Evolutionary conservation across 495 filamentous ascomycete species (phyloP).

Genomic region (Cairneyella variabilis): DNA sequence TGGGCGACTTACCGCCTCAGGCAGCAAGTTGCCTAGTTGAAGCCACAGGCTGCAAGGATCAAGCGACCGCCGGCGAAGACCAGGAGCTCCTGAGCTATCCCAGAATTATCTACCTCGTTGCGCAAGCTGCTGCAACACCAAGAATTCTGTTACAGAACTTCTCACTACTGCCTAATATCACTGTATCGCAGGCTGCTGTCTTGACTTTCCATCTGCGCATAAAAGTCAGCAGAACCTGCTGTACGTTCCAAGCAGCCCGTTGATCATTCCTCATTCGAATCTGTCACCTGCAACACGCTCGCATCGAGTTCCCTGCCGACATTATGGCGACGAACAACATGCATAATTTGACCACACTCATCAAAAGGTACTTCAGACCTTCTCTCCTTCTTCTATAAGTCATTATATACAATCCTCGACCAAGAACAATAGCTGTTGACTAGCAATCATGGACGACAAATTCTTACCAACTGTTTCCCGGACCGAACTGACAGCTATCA

Average conservation of each 20-base stretch:
- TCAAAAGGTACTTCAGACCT: conserved; percentile 75
- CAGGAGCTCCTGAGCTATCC: background rate
- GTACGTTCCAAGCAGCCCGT: conserved; percentile 1
- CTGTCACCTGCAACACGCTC: conserved; percentile 13
- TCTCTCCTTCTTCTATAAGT: conserved; percentile 6
- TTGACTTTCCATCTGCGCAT: no score
- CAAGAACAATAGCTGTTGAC: background rate
- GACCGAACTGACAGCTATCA: conserved; percentile 38
- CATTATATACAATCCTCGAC: background rate
- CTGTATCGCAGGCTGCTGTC: no score
- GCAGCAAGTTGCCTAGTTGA: no score
- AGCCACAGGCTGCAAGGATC: no score
- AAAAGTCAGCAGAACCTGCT: background rate
- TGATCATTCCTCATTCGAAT: conserved; percentile 16
- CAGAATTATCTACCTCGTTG: background rate
- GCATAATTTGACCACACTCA: conserved; percentile 94
- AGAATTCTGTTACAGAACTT: background rate
- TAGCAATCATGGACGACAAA: conserved; percentile 22
- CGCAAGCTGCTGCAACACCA: background rate
- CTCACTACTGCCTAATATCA: background rate
- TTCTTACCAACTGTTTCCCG: conserved; percentile 18
- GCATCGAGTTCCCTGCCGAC: conserved; percentile 14
- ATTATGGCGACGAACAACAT: conserved; percentile 63
- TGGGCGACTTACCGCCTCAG: background rate
- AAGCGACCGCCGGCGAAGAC: no score